Evolutionary conservation across 2,329 filamentous ascomycete species (phyloP).

Genomic region (Fusarium chaquense): DNA sequence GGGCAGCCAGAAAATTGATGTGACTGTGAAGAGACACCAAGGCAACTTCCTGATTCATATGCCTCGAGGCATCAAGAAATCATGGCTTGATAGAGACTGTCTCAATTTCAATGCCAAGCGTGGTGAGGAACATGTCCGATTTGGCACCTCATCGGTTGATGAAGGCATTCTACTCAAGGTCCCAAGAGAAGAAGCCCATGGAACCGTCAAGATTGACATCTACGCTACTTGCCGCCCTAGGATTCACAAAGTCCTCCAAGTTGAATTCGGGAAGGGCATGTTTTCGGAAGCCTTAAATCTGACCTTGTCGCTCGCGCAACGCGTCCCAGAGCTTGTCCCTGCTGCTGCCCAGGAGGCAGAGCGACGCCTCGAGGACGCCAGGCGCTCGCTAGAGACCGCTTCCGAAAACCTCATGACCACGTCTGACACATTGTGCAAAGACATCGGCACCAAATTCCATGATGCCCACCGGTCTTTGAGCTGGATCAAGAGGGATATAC

Average conservation of each 20-base stretch:
- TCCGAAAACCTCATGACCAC: conserved; percentile 49
- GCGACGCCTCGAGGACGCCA: conserved; percentile 53
- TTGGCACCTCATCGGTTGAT: conserved; percentile 61
- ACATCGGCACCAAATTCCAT: conserved; percentile 36
- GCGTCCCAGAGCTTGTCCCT: conserved; percentile 56
- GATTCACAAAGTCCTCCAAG: conserved; percentile 70
- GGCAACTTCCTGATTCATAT: conserved; percentile 68
- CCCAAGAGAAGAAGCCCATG: conserved; percentile 66
- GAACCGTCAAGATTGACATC: conserved; percentile 68
- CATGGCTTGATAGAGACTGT: conserved; percentile 68
- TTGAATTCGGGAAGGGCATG: conserved; percentile 68
- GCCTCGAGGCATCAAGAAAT: conserved; percentile 61
- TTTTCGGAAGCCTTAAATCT: conserved; percentile 60
- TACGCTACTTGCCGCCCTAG: conserved; percentile 69
- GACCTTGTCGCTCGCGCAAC: conserved; percentile 58
- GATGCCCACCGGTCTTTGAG: conserved; percentile 44
- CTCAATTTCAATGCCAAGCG: conserved; percentile 68
- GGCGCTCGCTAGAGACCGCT: conserved; percentile 49
- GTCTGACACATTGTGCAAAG: conserved; percentile 48
- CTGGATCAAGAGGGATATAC: conserved; percentile 34
- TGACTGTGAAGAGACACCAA: conserved; percentile 53
- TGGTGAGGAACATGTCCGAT: conserved; percentile 60
- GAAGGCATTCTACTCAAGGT: conserved; percentile 67
- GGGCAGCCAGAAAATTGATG: conserved; percentile 49
- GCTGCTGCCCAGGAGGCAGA: conserved; percentile 56